Evolutionary conservation across 2,329 filamentous ascomycete species (phyloP).

Genomic region (Pseudogymnoascus sp.): DNA sequence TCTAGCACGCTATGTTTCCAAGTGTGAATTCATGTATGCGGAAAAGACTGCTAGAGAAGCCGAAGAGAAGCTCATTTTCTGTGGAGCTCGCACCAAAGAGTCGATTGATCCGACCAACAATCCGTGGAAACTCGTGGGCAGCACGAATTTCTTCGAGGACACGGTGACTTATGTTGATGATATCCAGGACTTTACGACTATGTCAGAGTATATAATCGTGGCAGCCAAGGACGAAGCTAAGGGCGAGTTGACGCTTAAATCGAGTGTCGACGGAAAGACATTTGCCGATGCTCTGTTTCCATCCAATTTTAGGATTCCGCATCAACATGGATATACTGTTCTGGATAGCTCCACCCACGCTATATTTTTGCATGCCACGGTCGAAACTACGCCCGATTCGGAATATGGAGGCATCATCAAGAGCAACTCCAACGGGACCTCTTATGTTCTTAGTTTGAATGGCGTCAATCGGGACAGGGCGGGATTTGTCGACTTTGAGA

Average conservation of each 20-base stretch:
- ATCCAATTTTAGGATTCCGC: constrained; percentile 67
- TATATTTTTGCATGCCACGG: constrained; percentile 86
- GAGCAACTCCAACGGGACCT: constrained; percentile 97
- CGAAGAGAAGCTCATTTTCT: constrained; percentile 43
- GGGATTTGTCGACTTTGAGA: constrained; percentile 92
- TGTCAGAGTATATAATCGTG: constrained; percentile 93
- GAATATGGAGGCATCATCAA: constrained; percentile 86
- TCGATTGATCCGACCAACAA: constrained; percentile 54
- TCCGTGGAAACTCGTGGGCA: constrained; percentile 63
- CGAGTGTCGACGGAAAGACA: constrained; percentile 73
- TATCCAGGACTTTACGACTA: constrained; percentile 80
- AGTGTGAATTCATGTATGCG: constrained; percentile 76
- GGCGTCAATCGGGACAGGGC: constrained; percentile 70
- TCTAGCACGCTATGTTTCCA: constrained; percentile 63
- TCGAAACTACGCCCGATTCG: constrained; percentile 53
- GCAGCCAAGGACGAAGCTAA: constrained; percentile 61
- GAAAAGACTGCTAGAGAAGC: constrained; percentile 44
- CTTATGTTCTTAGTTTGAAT: constrained; percentile 75
- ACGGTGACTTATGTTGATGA: constrained; percentile 56
- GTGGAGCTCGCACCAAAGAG: constrained; percentile 54
- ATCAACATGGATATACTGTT: constrained; percentile 81
- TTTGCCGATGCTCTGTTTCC: constrained; percentile 86
- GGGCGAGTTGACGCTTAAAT: constrained; percentile 59
- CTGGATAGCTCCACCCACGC: constrained; percentile 92
- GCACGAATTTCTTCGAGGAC: constrained; percentile 60